Base-by-base conservation (phyloP, 441 rosid species). In the Omphalea diandra region DNA sequence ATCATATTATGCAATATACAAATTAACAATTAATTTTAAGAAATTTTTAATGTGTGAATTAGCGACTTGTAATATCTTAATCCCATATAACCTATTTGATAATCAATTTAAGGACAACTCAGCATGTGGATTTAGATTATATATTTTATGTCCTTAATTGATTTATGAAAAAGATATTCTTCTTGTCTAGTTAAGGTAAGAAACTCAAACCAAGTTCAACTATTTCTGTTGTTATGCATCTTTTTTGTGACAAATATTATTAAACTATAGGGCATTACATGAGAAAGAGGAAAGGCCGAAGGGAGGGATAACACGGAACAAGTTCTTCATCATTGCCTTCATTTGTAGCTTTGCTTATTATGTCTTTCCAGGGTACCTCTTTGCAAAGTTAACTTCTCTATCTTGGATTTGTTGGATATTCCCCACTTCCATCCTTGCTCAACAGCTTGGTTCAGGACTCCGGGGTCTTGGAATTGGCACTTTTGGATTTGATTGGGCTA, bases 341-440 rank as follows among this genome's bases (percentile, higher is more conserved):
- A 57, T 79, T 9, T 86, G 92, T 84, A 88, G 97, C 80, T 91
- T 94, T 70, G 86, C 91, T 1, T 94, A 91, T 70, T 90, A 94
- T 61, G 81, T 84, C 43, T 86, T 91, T 80, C 97, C 97, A 0
- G 96, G 94, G 49, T 91, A 91, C 86, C 84, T 91, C 46, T 84
- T 94, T 46, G 78, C 86, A 63, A 86, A 87, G 80, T 73, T 94
- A 35, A 83, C 89, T 10, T 88, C 94, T 18, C 57, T 91, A 57
- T 94, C 97, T 6, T 94, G 97, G 98, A 63, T 94, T 9, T 91
- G 98, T 60, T 94, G 98, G 98, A 72, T 82, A 63, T 86, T 85
- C 53, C 94, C 98, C 5, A 40, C 81, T 33, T 86, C 94, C 3
- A 81, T 94, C 35, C 73, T 92, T 53, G 96, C 88, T 66, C 98